phyloP scores from a whole-genome alignment of 1,284 basidiomycete species.

The Fistulina hepatica region DNA sequence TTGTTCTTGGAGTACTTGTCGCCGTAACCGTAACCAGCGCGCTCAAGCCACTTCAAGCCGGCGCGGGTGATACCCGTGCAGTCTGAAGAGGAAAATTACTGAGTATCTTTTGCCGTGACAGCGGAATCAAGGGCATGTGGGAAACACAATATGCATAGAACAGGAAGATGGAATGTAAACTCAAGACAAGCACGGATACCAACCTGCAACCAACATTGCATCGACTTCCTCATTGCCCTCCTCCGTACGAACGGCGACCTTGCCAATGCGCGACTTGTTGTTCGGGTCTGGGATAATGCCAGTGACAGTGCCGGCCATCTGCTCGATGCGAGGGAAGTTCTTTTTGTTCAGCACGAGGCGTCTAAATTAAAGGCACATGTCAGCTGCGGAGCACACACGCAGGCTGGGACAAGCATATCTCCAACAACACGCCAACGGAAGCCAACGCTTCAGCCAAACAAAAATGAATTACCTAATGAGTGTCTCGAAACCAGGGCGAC shows the following conservation, averaged over 20 bases:
- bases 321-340: slow-evolving; percentile 12
- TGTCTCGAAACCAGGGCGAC: slow-evolving; percentile 18
- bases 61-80: slow-evolving; percentile 17
- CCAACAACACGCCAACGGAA: too few relatives aligned
- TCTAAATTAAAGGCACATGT: too few relatives aligned
- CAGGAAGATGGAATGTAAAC: background rate
- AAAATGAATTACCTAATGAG: slow-evolving; percentile 11
- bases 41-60: slow-evolving; percentile 17
- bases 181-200: background rate
- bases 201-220: slow-evolving; percentile 15
- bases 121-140: too few relatives aligned
- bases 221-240: slow-evolving; percentile 8
- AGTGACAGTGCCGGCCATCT: slow-evolving; percentile 12
- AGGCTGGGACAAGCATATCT: background rate
- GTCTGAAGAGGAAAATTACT: slow-evolving; percentile 10
- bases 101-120: background rate
- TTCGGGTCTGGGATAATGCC: slow-evolving; percentile 8
- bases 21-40: slow-evolving; percentile 8
- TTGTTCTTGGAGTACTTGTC: slow-evolving; percentile 2
- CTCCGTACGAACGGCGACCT: slow-evolving; percentile 11
- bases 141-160: too few relatives aligned
- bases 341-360: slow-evolving; percentile 11
- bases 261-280: slow-evolving; percentile 8
- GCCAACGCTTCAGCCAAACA: too few relatives aligned
- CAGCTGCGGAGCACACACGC: background rate